A percentile compares a stretch with the other conserved stretches of the same genome.
Evolutionary conservation across 2,329 filamentous ascomycete species (phyloP).

Genomic region (Alternaria alternata): DNA sequence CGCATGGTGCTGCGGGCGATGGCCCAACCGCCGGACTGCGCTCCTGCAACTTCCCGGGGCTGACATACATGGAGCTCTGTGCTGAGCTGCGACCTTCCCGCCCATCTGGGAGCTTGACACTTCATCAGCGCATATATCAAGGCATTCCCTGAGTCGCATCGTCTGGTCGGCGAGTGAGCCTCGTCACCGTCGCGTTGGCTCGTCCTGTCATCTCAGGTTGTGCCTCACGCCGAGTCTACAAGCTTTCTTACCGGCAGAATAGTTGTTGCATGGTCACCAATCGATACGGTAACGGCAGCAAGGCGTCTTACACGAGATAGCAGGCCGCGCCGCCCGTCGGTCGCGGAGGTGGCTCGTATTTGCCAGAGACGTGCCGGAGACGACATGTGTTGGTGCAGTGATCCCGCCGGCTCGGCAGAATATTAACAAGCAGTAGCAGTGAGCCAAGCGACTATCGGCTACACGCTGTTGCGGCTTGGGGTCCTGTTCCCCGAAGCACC

Average conservation of each 20-base stretch:
- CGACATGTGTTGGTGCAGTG: conserved; percentile 10
- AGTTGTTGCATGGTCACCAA: conserved; percentile 11
- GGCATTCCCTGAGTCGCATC: conserved; percentile 5
- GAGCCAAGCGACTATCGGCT: conserved; percentile 23
- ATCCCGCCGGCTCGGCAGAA: conserved; percentile 27
- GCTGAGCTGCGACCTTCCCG: conserved; percentile 18
- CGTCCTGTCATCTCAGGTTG: conserved; percentile 6
- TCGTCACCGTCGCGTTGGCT: neutral
- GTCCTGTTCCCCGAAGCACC: conserved; percentile 25
- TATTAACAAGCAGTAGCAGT: neutral
- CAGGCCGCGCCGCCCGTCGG: conserved; percentile 11
- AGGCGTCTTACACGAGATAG: conserved; percentile 22
- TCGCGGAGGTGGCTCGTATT: conserved; percentile 2
- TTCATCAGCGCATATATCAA: conserved; percentile 14
- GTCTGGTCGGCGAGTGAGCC: conserved; percentile 13
- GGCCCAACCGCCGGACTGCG: conserved; percentile 2
- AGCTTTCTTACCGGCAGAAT: conserved; percentile 14
- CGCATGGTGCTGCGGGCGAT: conserved; percentile 22
- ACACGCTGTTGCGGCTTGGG: conserved; percentile 22
- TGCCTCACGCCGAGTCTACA: conserved; percentile 11
- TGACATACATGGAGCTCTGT: conserved; percentile 6
- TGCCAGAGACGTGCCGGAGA: conserved; percentile 16
- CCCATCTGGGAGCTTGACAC: conserved; percentile 19
- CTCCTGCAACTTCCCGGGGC: neutral
- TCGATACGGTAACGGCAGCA: neutral